These are phyloP conservation scores for Daldinia childiae DNA, from an alignment of 495 filamentous ascomycete species.

Conservation along the genomic window DNA sequence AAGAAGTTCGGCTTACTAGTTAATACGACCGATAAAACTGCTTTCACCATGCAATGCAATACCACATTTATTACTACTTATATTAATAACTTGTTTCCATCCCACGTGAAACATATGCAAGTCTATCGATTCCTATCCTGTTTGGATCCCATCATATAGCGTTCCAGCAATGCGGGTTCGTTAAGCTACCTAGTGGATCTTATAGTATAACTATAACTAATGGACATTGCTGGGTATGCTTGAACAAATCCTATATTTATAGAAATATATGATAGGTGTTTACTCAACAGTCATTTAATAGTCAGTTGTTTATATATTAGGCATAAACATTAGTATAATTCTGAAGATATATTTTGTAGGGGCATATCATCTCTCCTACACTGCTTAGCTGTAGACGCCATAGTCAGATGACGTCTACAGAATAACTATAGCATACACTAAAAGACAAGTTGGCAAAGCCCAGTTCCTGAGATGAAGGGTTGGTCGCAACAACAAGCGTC, in stretches of 20 bases:
- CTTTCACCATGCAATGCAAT: not conserved
- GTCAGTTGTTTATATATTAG: too few relatives aligned
- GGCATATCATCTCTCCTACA: constrained; percentile 3
- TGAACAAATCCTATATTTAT: too few relatives aligned
- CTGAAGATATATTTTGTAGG: not conserved
- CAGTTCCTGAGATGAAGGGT: not conserved
- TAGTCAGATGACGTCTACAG: constrained; percentile 24
- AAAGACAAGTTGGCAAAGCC: not conserved
- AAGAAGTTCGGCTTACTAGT: not conserved
- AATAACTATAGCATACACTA: constrained; percentile 15
- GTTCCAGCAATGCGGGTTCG: not conserved
- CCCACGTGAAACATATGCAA: not conserved
- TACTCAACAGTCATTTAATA: too few relatives aligned
- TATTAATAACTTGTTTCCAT: not conserved
- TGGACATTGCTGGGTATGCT: too few relatives aligned
- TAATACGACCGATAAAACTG: not conserved
- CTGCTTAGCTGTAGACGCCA: not conserved
- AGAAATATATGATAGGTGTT: too few relatives aligned
- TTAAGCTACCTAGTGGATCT: too few relatives aligned
- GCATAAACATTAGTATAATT: too few relatives aligned
- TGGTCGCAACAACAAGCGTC: not conserved
- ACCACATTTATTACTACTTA: too few relatives aligned
- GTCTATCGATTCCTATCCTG: not conserved
- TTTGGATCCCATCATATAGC: not conserved
- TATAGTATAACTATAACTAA: not conserved